phyloP scores from a whole-genome alignment of 495 filamentous ascomycete species.

The Podospora comata region DNA sequence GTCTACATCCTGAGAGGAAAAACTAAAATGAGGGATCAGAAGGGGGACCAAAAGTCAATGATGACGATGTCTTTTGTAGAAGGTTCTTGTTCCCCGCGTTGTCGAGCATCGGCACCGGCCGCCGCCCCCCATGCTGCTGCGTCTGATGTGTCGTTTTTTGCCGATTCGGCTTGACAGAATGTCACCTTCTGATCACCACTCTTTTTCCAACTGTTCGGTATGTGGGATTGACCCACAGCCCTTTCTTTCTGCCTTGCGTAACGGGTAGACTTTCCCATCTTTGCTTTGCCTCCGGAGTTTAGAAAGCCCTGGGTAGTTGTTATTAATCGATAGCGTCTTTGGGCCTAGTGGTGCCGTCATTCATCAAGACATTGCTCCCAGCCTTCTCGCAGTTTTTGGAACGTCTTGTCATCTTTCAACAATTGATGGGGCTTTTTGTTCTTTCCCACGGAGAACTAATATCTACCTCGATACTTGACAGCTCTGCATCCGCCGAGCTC shows the following conservation, averaged over 20 bases:
- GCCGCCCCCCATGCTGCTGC: not conserved
- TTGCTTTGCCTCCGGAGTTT: not conserved
- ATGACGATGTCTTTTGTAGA: not conserved
- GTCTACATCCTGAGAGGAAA: too few relatives aligned
- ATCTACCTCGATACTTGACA: not conserved
- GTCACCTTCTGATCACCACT: not conserved
- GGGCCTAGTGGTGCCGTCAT: not conserved
- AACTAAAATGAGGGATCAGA: too few relatives aligned
- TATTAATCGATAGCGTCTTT: not conserved
- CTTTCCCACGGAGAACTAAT: not conserved
- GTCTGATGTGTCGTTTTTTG: not conserved
- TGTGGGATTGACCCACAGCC: not conserved
- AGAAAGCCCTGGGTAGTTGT: not conserved
- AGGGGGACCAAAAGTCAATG: not conserved
- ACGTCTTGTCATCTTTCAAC: too few relatives aligned
- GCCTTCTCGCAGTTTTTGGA: too few relatives aligned
- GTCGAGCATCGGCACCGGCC: not conserved
- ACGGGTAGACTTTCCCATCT: not conserved
- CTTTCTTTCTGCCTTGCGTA: not conserved
- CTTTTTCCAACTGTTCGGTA: not conserved
- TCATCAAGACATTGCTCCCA: not conserved
- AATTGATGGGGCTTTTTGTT: too few relatives aligned
- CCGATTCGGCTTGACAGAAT: not conserved
- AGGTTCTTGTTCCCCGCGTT: not conserved
- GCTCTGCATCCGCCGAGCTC: not conserved